These are phyloP conservation scores for Murraya paniculata DNA, from an alignment of 345 rosid genomes.

Conservation along the genomic window DNA sequence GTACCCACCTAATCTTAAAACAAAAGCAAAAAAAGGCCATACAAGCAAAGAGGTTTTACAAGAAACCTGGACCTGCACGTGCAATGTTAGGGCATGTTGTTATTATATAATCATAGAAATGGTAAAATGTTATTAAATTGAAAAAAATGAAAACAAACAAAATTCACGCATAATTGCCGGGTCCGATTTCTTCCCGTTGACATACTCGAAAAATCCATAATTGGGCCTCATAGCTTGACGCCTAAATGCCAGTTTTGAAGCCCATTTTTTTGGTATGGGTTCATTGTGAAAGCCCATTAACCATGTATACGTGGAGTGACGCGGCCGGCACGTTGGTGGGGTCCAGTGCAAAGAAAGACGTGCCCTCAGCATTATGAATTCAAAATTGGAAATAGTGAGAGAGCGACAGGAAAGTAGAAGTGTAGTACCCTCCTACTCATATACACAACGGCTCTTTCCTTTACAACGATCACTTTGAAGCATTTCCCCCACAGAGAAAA, in stretches of 20 bases:
- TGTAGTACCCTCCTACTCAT: neutral
- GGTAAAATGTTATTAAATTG: too few species aligned
- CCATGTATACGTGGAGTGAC: neutral
- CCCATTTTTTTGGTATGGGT: neutral
- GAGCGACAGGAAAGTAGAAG: neutral
- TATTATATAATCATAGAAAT: too few species aligned
- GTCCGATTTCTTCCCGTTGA: too few species aligned
- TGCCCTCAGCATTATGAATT: slow-evolving; percentile 10
- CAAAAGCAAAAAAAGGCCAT: neutral
- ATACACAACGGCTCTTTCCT: slow-evolving; percentile 4
- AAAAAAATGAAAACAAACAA: too few species aligned
- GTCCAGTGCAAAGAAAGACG: neutral
- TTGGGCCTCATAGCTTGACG: neutral
- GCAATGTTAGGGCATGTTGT: neutral
- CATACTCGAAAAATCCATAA: too few species aligned
- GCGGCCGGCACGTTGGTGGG: neutral
- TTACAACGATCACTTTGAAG: neutral
- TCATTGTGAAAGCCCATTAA: neutral
- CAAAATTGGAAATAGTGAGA: neutral
- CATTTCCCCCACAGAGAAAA: neutral
- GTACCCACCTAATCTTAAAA: neutral
- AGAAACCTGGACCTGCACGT: neutral
- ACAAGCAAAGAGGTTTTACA: neutral
- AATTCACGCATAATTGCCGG: too few species aligned
- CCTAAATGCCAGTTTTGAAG: too few species aligned